Evolutionary conservation across 1,284 basidiomycete species (phyloP), one percentile per base, ranked within the genome.

Genomic region (Porogramme epimiltina): DNA sequence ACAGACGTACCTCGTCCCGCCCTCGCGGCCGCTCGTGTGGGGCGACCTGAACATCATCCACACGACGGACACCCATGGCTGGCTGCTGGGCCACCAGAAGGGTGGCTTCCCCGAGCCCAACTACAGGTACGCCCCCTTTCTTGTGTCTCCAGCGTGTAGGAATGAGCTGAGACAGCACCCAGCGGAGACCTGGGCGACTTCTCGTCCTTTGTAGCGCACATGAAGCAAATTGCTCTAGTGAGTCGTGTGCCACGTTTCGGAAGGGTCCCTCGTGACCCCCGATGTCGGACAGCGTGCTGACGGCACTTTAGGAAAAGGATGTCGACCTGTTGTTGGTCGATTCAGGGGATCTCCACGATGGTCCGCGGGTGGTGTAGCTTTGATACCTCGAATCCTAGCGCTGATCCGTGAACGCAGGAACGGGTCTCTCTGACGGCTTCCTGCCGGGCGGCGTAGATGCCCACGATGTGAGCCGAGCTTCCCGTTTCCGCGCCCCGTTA

Each of bases 51-150:
- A 92, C 61, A 54, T 89, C 61, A 76, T 93, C 45, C 88, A 91
- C 65, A 91, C 90, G 19, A 93, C 91, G 0, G 91, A 93, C 66
- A 85, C 80, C 39, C 91, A 93, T 69, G 90, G 89, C 22, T 90
- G 88, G 88, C 71, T 90, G 5, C 76, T 89, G 20, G 88, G 89
- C 3, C 88, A 91, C 70, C 84, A 87, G 58, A 85, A 89, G 61
- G 19, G 69, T 1, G 80, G 78, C 3, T 81, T 80, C 62, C 88
- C 88, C 0, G 89, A 91, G 59, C 89, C 89, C 1, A 87, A 90
- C 62, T 89, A 87, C 66, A 86, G 82, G 81, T 78, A 47, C 48
- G 70, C 59, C 37, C 16, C 20, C 28, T 28, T 31, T 44, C 23
- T 45, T 5, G 16, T 13, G 5, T 5, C 34, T 10, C n/a, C 16